phyloP scores from a whole-genome alignment of 31 red algal genomes.

The Porphyra umbilicalis region DNA sequence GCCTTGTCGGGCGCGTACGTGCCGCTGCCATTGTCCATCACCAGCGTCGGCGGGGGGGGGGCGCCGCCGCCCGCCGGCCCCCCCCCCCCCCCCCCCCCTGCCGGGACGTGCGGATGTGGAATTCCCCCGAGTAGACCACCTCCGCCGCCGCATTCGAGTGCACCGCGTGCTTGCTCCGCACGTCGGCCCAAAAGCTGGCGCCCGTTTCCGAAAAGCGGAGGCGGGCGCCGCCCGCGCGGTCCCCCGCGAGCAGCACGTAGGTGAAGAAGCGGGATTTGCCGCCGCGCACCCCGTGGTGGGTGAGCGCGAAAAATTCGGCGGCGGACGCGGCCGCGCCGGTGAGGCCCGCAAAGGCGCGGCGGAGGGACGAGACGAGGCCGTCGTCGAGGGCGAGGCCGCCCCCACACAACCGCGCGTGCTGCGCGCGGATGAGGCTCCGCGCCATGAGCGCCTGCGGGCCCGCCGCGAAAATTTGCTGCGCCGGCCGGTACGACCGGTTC shows the following conservation, averaged over 20 bases:
- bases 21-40: constrained; percentile 59
- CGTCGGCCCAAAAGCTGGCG: constrained; percentile 50
- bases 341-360: constrained; percentile 29
- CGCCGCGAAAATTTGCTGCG: constrained; percentile 43
- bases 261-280: constrained; percentile 56
- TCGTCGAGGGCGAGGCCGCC: constrained; percentile 18
- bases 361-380: constrained; percentile 7
- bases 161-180: constrained; percentile 60
- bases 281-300: constrained; percentile 21
- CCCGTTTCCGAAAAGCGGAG: constrained; percentile 64
- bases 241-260: constrained; percentile 34
- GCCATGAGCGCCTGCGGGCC: constrained; percentile 8
- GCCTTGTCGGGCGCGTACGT: constrained; percentile 46
- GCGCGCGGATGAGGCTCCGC: constrained; percentile 18
- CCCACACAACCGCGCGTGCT: constrained; percentile 43
- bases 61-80: constrained; percentile 1
- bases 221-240: neutral
- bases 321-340: constrained; percentile 19
- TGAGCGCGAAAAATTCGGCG: constrained; percentile 27
- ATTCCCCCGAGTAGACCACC: constrained; percentile 63
- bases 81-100: neutral
- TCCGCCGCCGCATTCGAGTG: constrained; percentile 11
- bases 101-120: constrained; percentile 16
- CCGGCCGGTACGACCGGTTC: constrained; percentile 34
- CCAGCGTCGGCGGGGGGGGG: constrained; percentile 1